phyloP scores from a whole-genome alignment of 306 rosid genomes.

The Mimosa bimucronata region DNA sequence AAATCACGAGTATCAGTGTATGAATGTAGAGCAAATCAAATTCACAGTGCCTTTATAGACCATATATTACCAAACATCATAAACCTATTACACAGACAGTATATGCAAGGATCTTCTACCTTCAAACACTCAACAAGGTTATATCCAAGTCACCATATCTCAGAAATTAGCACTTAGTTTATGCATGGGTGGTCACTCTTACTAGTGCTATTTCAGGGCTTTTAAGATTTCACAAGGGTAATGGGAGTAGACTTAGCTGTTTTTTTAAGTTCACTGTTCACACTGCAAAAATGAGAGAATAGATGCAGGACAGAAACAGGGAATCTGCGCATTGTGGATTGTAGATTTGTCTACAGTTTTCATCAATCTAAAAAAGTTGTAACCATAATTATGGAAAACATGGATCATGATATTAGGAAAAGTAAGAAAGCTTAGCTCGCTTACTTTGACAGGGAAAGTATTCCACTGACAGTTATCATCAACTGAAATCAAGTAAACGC shows the following conservation, averaged over 20 bases:
- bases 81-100: slow-evolving; percentile 7
- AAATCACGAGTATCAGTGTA: slow-evolving; percentile 9
- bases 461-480: background rate
- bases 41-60: background rate
- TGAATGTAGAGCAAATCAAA: slow-evolving; percentile 9
- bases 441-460: too few relatives aligned
- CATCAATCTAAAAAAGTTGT: background rate
- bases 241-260: background rate
- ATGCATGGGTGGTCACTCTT: background rate
- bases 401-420: slow-evolving; percentile 25
- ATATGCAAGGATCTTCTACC: background rate
- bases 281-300: slow-evolving; percentile 8
- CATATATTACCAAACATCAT: slow-evolving; percentile 14
- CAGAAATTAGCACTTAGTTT: background rate
- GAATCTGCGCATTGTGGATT: slow-evolving; percentile 17
- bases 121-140: background rate
- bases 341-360: background rate
- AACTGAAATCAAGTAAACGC: background rate
- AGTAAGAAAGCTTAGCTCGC: background rate
- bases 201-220: slow-evolving; percentile 7
- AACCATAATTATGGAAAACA: background rate
- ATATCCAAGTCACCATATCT: slow-evolving; percentile 3
- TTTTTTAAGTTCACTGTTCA: slow-evolving; percentile 7
- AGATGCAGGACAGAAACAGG: slow-evolving; percentile 27
- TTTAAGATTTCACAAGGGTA: background rate